Evolutionary conservation across 2,329 filamentous ascomycete species (phyloP).

Genomic region (Aureobasidium leucospermi): DNA sequence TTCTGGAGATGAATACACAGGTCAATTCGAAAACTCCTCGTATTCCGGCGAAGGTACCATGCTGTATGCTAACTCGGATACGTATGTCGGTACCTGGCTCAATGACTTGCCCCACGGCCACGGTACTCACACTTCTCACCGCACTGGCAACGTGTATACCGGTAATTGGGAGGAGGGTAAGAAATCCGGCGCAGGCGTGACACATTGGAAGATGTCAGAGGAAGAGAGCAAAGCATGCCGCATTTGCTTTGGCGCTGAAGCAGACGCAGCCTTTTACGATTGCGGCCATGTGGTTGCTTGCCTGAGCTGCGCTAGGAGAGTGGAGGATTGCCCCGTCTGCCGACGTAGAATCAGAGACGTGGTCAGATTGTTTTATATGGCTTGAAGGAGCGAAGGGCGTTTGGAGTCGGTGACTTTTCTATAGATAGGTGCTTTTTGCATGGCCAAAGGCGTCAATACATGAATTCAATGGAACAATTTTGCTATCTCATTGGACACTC

Average conservation of each 20-base stretch:
- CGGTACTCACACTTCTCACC: constrained; percentile 48
- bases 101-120: constrained; percentile 59
- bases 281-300: constrained; percentile 59
- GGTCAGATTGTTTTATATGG: constrained; percentile 46
- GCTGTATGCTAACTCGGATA: constrained; percentile 56
- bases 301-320: constrained; percentile 49
- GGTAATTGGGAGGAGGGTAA: constrained; percentile 56
- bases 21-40: constrained; percentile 45
- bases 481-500: too few relatives aligned
- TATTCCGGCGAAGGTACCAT: constrained; percentile 52
- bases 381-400: constrained; percentile 8
- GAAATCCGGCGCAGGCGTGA: constrained; percentile 54
- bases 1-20: constrained; percentile 49
- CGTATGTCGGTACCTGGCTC: constrained; percentile 50
- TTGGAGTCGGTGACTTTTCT: background rate
- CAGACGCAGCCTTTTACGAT: constrained; percentile 54
- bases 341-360: constrained; percentile 49
- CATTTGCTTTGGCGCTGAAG: constrained; percentile 55
- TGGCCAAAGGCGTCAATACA: too few relatives aligned
- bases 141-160: constrained; percentile 53
- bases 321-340: constrained; percentile 56
- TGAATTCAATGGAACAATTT: too few relatives aligned
- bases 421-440: too few relatives aligned
- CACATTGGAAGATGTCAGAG: constrained; percentile 54
- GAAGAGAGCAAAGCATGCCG: constrained; percentile 53